Conservation (phyloP, 2,329 filamentous ascomycete species). For the Hymenoscyphus occultus region DNA sequence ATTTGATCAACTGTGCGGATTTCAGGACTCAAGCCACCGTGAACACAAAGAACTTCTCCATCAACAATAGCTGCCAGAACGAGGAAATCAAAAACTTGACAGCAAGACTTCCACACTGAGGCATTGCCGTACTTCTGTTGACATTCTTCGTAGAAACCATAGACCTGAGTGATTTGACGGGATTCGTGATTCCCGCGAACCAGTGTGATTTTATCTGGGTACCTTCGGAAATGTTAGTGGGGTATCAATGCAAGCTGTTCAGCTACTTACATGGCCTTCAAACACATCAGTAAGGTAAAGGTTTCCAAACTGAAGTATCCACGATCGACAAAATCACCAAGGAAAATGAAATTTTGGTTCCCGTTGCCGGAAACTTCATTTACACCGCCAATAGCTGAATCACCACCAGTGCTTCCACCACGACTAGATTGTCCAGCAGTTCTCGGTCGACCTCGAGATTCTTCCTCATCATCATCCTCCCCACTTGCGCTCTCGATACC, state of each 20-base stretch:
- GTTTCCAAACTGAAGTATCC: constrained; percentile 74
- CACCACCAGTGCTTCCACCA: constrained; percentile 40
- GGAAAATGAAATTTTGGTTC: constrained; percentile 68
- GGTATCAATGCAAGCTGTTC: background rate
- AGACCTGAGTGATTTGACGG: constrained; percentile 74
- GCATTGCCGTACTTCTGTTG: constrained; percentile 75
- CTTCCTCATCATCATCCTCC: constrained; percentile 49
- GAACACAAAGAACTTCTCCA: constrained; percentile 70
- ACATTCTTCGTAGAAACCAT: constrained; percentile 77
- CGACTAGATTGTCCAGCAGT: constrained; percentile 42
- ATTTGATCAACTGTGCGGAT: constrained; percentile 75
- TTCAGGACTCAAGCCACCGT: constrained; percentile 69
- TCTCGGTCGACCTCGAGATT: constrained; percentile 46
- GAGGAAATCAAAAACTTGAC: constrained; percentile 75
- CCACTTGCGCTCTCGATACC: constrained; percentile 48
- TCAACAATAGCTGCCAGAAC: constrained; percentile 72
- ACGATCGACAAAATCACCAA: constrained; percentile 71
- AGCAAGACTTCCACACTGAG: constrained; percentile 76
- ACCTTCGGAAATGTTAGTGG: constrained; percentile 45
- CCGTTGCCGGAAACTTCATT: constrained; percentile 47
- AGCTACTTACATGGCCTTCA: constrained; percentile 63
- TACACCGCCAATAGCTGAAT: constrained; percentile 37
- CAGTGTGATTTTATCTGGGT: constrained; percentile 68
- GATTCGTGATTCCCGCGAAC: constrained; percentile 75
- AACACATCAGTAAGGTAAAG: constrained; percentile 67